These are phyloP conservation scores for Candida xyloterini DNA, from an alignment of 805 yeast genomes.

Conservation along the genomic window DNA sequence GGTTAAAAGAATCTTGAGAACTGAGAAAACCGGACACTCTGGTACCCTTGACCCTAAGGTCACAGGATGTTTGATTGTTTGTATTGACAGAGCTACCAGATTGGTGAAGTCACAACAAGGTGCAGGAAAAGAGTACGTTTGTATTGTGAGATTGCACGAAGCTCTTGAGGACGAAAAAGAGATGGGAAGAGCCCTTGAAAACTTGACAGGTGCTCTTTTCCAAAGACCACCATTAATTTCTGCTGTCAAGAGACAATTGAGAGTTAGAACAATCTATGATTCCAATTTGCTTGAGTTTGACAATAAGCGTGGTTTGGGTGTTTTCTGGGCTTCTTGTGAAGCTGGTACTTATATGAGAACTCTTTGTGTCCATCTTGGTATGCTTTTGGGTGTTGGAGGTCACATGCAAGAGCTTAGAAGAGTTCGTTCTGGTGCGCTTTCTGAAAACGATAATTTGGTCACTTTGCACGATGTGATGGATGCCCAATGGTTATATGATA, in stretches of 20 bases:
- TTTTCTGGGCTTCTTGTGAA: constrained; percentile 99
- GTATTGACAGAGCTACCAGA: constrained; percentile 97
- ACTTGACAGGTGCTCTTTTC: constrained; percentile 96
- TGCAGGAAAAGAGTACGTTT: constrained; percentile 99
- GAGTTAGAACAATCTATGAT: constrained; percentile 97
- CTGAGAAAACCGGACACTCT: constrained; percentile 97
- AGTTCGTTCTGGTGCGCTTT: constrained; percentile 95
- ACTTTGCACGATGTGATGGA: constrained; percentile 96
- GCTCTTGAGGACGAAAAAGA: constrained; percentile 85
- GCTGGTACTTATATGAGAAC: constrained; percentile 99
- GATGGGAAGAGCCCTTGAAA: constrained; percentile 82
- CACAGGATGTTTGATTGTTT: constrained; percentile 97
- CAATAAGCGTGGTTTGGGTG: constrained; percentile 94
- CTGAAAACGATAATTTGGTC: constrained; percentile 87
- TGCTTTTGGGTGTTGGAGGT: constrained; percentile 98
- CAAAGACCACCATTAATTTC: constrained; percentile 99
- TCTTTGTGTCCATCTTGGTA: constrained; percentile 96
- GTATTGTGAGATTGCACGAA: constrained; percentile 94
- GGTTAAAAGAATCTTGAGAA: constrained; percentile 93
- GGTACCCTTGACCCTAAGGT: constrained; percentile 97
- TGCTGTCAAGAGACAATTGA: constrained; percentile 97
- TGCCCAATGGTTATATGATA: constrained; percentile 97
- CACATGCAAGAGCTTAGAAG: constrained; percentile 99
- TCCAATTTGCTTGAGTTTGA: constrained; percentile 94
- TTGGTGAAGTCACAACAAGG: constrained; percentile 98